Evolutionary conservation across 2,329 filamentous ascomycete genomes (phyloP), one percentile per base, ranked within the genome.

Genomic region (Trichoderma harzianum): DNA sequence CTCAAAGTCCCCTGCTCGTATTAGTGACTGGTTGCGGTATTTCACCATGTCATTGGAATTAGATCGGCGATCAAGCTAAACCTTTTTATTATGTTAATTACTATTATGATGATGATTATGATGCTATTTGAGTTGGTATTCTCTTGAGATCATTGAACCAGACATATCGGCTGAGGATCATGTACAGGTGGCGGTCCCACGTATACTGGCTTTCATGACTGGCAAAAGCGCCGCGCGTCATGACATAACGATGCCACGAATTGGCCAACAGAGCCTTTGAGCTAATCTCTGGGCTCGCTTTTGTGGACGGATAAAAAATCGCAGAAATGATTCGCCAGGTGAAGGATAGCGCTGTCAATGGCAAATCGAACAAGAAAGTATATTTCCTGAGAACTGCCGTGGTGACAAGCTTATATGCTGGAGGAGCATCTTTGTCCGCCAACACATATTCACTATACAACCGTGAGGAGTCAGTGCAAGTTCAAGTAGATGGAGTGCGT

Each of bases 141-240:
- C 66, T 75, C 67, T 57, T 71, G 55, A 76, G 34, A 58, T 75
- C 74, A 69, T 83, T 83, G 73, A 82, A 82, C 82, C 82, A 83
- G 47, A 83, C 80, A 71, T 83, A 81, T 53, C 81, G 80, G 73
- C 80, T 82, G 10, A 82, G 61, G 1, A 83, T 71, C 78, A 83
- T 77, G 74, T 83, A 83, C 71, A 83, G 51, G 51, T 80, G 76
- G 18, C 82, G 76, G 70, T 83, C 82, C 80, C 81, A 83, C 1
- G 81, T 80, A 69, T 83, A 83, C 74, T 83, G 82, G 69, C 79
- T 82, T 39, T 73, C 73, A 71, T 83, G 81, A 60, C 79, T 78
- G 24, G 78, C 76, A 72, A 83, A 83, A 0, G 82, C 81, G 11
- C 74, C 58, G n/a, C 82, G 75, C 6, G 81, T 81, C 69, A 77